Conservation (phyloP, 2,329 filamentous ascomycete genomes). For the Colletotrichum gloeosporioides region DNA sequence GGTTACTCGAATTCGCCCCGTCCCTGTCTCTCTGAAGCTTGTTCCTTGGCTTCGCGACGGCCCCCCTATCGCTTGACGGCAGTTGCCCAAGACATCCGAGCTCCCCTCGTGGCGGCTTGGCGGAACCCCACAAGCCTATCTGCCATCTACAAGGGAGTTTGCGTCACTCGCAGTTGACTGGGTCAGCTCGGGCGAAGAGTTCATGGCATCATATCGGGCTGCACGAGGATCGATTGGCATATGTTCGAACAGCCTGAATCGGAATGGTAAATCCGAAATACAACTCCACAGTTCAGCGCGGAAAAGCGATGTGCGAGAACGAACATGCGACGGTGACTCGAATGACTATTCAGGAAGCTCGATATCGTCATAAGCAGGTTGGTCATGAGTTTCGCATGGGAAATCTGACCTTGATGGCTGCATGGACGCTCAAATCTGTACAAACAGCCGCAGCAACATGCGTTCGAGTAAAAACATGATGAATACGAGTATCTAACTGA, state of each 20-base stretch:
- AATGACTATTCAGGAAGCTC: slow-evolving; percentile 4
- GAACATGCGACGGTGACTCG: neutral
- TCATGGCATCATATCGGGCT: neutral
- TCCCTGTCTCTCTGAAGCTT: neutral
- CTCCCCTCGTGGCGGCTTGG: slow-evolving; percentile 9
- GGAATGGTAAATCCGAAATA: neutral
- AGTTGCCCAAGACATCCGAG: neutral
- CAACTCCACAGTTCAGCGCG: neutral
- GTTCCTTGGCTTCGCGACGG: neutral
- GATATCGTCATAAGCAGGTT: neutral
- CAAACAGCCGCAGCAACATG: neutral
- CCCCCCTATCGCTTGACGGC: neutral
- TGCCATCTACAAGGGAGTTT: neutral
- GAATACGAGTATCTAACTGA: neutral
- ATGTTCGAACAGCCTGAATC: neutral
- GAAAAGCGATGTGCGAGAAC: neutral
- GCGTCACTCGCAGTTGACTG: neutral
- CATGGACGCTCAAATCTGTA: neutral
- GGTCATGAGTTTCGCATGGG: neutral
- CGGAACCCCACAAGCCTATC: neutral
- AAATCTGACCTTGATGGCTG: neutral
- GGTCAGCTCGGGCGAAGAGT: neutral
- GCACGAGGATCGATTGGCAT: neutral
- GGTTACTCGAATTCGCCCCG: neutral
- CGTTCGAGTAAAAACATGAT: neutral